Base-by-base conservation (phyloP, 1,139 yeast species). In the Kurtzmaniella natalensis region DNA sequence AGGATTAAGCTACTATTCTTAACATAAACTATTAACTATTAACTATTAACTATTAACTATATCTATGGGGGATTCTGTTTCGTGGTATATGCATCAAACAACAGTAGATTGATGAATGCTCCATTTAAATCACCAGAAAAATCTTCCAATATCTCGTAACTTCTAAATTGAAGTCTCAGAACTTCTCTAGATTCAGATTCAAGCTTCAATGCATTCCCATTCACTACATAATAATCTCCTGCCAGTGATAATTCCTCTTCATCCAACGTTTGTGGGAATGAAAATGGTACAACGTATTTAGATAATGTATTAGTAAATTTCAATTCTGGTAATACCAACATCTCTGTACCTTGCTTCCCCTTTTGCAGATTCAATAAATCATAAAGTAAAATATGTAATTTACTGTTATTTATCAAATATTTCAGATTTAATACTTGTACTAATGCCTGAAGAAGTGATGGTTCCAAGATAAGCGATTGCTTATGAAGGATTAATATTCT, bases 31-130 rank as follows among this genome's bases (percentile, higher is more conserved):
- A n/a, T n/a, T n/a, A n/a, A n/a, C n/a, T n/a, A n/a, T n/a, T n/a
- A n/a, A n/a, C n/a, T n/a, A n/a, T n/a, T n/a, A n/a, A n/a, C n/a
- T n/a, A n/a, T n/a, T n/a, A n/a, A n/a, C 25, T 6, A 22, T n/a
- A 9, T 11, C 48, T 49, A 72, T 33, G 70, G 63, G 1, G 88
- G 89, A 46, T 85, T 84, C 47, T 78, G 81, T 42, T 69, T 73
- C 30, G 86, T 86, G 10, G 77, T 65, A 33, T 79, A 76, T 1
- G 92, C 81, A 45, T 83, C 92, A 53, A 89, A 87, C 38, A 82
- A 60, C 41, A 83, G 81, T 36, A 88, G 59, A 48, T 82, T 83
- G 17, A 85, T 57, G 19, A 88, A 78, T 2, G 81, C 78, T 45
- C 81, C 88, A 51, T 84, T 84, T 26, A 77, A 58, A 1, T 64